Evolutionary conservation across 1,284 basidiomycete species (phyloP).

Genomic region (Papiliotrema flavescens): DNA sequence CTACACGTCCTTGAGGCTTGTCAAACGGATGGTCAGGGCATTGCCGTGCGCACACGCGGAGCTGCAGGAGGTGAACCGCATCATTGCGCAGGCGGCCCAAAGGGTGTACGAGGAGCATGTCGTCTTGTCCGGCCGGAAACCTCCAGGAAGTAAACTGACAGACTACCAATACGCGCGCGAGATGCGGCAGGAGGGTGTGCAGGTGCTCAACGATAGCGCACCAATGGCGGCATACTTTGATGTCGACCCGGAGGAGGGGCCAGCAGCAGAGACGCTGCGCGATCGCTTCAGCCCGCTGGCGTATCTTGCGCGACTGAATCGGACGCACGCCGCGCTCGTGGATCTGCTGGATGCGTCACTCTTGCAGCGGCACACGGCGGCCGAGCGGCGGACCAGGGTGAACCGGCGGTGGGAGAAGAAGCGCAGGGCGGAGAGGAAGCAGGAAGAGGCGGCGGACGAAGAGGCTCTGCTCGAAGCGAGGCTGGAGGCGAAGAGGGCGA

Average conservation of each 20-base stretch:
- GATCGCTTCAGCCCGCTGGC: too few relatives aligned
- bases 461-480: too few relatives aligned
- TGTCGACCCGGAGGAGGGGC: neutral
- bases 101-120: conserved; percentile 1
- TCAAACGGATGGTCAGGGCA: too few relatives aligned
- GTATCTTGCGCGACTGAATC: neutral
- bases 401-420: too few relatives aligned
- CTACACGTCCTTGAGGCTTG: too few relatives aligned
- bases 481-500: too few relatives aligned
- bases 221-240: neutral
- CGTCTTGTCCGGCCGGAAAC: neutral
- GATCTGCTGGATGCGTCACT: too few relatives aligned
- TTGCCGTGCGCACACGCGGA: neutral
- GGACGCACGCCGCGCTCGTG: neutral
- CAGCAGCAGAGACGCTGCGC: too few relatives aligned
- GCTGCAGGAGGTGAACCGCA: neutral
- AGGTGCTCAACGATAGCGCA: neutral
- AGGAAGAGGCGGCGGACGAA: too few relatives aligned
- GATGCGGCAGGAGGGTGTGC: neutral
- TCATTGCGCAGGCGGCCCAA: neutral
- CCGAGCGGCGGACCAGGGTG: too few relatives aligned
- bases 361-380: too few relatives aligned
- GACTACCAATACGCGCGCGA: neutral
- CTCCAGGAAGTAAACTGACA: neutral
- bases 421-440: too few relatives aligned